A percentile compares a stretch with the other conserved stretches of the same genome.
phyloP scores from a whole-genome alignment of 352 stramenopile species.

The Pythium phragmitis region DNA sequence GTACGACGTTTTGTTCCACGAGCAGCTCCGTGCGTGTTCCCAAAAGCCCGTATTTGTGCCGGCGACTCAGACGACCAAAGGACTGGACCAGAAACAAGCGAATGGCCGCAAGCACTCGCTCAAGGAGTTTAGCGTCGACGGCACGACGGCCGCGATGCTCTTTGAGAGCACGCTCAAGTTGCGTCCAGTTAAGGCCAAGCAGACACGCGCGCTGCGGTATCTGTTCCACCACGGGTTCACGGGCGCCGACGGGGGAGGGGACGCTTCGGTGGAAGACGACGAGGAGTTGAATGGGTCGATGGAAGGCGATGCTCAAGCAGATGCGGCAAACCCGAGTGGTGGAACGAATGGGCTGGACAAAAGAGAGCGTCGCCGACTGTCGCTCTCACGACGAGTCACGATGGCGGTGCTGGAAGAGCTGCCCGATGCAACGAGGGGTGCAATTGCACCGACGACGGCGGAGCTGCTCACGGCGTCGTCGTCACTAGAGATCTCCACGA shows the following conservation, averaged over 20 bases:
- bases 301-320: not conserved
- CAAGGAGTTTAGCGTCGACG: conserved; percentile 63
- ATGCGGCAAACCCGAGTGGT: not conserved
- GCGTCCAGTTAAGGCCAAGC: conserved; percentile 51
- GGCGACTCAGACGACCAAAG: not conserved
- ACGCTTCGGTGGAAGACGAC: not conserved
- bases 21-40: conserved; percentile 60
- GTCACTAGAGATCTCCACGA: not conserved
- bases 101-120: conserved; percentile 26
- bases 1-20: conserved; percentile 60
- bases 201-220: conserved; percentile 60
- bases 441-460: conserved; percentile 2
- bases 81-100: conserved; percentile 4
- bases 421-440: conserved; percentile 13
- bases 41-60: conserved; percentile 56
- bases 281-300: not conserved
- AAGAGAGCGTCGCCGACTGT: conserved; percentile 16
- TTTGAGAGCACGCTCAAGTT: conserved; percentile 77
- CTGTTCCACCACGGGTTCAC: conserved; percentile 64
- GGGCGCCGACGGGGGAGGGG: not conserved
- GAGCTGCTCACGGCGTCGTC: not conserved
- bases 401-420: conserved; percentile 27
- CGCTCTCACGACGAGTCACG: conserved; percentile 23
- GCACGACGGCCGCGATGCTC: conserved; percentile 55
- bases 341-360: conserved; percentile 1